Percentiles rank a stretch among this genome's conserved stretches.
Conservation (phyloP, 2,329 filamentous ascomycete species). For the Ceratocystiopsis minuta region DNA sequence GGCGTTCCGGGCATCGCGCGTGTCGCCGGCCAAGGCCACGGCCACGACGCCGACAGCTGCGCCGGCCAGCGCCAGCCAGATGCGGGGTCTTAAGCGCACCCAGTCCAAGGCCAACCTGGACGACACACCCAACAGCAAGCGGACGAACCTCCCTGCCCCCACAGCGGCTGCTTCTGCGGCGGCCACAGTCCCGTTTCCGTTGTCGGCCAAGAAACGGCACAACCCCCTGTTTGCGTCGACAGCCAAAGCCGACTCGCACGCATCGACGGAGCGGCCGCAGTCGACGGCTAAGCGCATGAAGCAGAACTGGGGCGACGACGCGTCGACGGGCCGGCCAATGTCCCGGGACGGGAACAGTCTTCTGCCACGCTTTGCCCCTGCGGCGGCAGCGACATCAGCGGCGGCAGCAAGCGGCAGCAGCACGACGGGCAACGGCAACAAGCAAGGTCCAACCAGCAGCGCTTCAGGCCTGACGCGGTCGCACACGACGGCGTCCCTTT, state of each 20-base stretch:
- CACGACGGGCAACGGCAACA: too few species aligned
- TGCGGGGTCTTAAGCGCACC: slow-evolving; percentile 31
- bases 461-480: slow-evolving; percentile 19
- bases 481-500: slow-evolving; percentile 36
- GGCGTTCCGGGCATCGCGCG: slow-evolving; percentile 45
- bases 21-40: slow-evolving; percentile 26
- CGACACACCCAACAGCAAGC: slow-evolving; percentile 26
- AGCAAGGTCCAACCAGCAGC: slow-evolving; percentile 6
- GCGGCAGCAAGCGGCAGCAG: too few species aligned
- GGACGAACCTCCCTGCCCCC: slow-evolving; percentile 3
- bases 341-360: slow-evolving; percentile 25
- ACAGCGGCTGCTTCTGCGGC: not conserved
- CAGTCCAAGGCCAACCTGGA: slow-evolving; percentile 43
- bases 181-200: not conserved
- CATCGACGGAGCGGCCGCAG: slow-evolving; percentile 16
- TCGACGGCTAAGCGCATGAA: slow-evolving; percentile 53
- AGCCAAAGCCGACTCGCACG: too few species aligned
- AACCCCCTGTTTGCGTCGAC: slow-evolving; percentile 10
- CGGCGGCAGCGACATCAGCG: too few species aligned
- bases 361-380: slow-evolving; percentile 23
- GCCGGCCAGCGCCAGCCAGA: slow-evolving; percentile 1
- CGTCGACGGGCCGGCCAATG: slow-evolving; percentile 43
- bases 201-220: slow-evolving; percentile 12
- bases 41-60: not conserved
- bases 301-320: slow-evolving; percentile 48